A percentile compares a stretch with the other conserved stretches of the same genome.
Conservation (phyloP, 1,284 basidiomycete species). For the Entoloma clypeatum region DNA sequence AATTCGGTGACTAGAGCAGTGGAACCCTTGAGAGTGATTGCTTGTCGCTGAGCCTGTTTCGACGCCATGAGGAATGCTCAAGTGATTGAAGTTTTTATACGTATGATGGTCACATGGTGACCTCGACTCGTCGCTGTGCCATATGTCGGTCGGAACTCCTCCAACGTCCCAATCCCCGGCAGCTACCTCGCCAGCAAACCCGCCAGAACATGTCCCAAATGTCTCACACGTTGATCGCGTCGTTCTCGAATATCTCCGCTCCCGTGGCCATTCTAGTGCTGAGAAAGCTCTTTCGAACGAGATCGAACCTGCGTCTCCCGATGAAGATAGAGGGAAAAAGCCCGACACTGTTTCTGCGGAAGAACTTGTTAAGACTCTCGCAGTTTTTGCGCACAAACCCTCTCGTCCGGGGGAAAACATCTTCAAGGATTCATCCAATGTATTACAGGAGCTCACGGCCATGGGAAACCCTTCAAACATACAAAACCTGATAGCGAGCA, state of each 20-base stretch:
- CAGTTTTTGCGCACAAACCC: conserved; percentile 62
- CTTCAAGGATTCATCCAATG: conserved; percentile 59
- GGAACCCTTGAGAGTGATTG: conserved; percentile 94
- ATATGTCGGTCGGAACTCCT: conserved; percentile 40
- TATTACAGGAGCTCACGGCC: conserved; percentile 60
- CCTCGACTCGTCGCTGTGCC: neutral
- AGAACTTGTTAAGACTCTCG: conserved; percentile 63
- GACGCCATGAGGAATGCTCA: conserved; percentile 34
- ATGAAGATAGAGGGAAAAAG: conserved; percentile 54
- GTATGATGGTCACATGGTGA: conserved; percentile 20
- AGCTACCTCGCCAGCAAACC: conserved; percentile 34
- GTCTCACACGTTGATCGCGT: conserved; percentile 51
- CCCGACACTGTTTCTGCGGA: conserved; percentile 52
- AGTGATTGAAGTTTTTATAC: conserved; percentile 3
- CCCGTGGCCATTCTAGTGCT: conserved; percentile 76
- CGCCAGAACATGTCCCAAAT: conserved; percentile 37
- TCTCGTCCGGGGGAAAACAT: conserved; percentile 62
- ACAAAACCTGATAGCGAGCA: conserved; percentile 69
- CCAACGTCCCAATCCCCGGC: conserved; percentile 41
- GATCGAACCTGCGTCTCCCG: conserved; percentile 52
- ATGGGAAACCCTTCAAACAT: conserved; percentile 67
- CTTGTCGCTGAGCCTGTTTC: conserved; percentile 68
- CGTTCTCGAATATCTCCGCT: conserved; percentile 81
- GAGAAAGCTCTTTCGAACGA: conserved; percentile 73
- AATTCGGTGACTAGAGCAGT: conserved; percentile 97